Base-by-base conservation (phyloP, 345 rosid genomes). In the Salix dunnii region DNA sequence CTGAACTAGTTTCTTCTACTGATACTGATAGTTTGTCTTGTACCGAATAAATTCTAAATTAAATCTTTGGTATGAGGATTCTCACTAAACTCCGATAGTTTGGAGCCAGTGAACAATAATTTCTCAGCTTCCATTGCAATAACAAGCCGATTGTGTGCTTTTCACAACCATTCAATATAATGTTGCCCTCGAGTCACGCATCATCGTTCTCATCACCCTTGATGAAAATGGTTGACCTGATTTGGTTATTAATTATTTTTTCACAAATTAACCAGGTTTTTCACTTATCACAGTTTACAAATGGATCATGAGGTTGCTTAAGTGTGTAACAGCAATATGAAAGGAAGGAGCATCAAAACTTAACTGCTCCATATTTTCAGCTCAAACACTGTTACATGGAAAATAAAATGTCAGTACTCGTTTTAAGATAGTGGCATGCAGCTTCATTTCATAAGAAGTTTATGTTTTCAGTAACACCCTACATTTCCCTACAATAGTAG, bases 11-110 rank as follows among this genome's bases (percentile, higher is more conserved):
- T 35, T 35, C 66, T 12, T 35, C 67, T 9, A 8, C 49, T 65
- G 30, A 30, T 55, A 60, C 42, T 2, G 23, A 36, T 55, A 40
- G 51, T 6, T 20, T 31, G 17, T 64, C n/a, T 16, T 42, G 0
- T 6, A 13, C 67, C 12, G 35, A 84, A 83, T 83, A 83, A 81
- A 72, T 23, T 66, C 31, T 75, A 20, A 20, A 77, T 71, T 68
- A 71, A 72, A 55, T 76, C 68, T 69, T 42, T 17, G 55, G 69
- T 40, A 64, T 10, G 74, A 78, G 76, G 81, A 67, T 66, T 69
- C 74, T 70, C 35, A 18, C 72, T 66, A n/a, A 67, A 21, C 31
- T 66, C 35, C 40, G 14, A 38, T 1, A 12, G n/a, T 48, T 48
- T 21, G 42, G 30, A 75, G 36, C 1, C 12, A 43, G 21, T 6